Base-by-base conservation (phyloP, 2,329 filamentous ascomycete genomes). In the Metarhizium sp. region DNA sequence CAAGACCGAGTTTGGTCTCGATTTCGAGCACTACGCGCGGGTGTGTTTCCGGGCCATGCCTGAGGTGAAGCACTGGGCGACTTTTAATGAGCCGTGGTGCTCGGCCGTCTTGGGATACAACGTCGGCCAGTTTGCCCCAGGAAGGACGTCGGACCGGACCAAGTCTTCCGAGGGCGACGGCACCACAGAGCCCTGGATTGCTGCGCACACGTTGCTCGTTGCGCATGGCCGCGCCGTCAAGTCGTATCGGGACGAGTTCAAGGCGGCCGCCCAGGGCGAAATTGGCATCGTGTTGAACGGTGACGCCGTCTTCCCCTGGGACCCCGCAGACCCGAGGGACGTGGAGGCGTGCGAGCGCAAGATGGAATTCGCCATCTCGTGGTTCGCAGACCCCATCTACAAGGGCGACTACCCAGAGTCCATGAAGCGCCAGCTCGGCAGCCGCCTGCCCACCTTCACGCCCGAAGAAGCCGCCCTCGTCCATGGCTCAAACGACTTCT, bases 201-300 rank as follows among this genome's bases (percentile, higher is more conserved):
- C 86, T 29, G 90, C 88, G 29, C 90, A 95, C 73, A 90, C 85
- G 68, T 72, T 94, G 56, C 78, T 95, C 42, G 73, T 95, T 54
- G 88, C 90, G 18, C 90, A 95, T 66, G 90, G 84, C 6, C 78
- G 84, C 34, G 89, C 88, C 1, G 90, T 94, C 55, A 91, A 90
- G 75, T 80, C 84, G 14, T 95, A 92, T 72, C 82, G 90, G 52
- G 85, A 90, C 16, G 87, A 94, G 55, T 94, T 92, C 76, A 90
- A 92, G 74, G 70, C 78, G 18, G 80, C 76, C 57, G 75, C 86
- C 63, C 82, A 83, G 51, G 90, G 90, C 46, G 79, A 90, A 70
- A 94, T 95, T 65, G 90, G 87, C 47, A 95, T 95, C 68, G 94
- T 89, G 18, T 78, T 95, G 57, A 95, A 95, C 68, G 90, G 89